These are phyloP conservation scores for Chalciporus sphaerocephalus DNA, from an alignment of 768 basidiomycete species.

Conservation along the genomic window DNA sequence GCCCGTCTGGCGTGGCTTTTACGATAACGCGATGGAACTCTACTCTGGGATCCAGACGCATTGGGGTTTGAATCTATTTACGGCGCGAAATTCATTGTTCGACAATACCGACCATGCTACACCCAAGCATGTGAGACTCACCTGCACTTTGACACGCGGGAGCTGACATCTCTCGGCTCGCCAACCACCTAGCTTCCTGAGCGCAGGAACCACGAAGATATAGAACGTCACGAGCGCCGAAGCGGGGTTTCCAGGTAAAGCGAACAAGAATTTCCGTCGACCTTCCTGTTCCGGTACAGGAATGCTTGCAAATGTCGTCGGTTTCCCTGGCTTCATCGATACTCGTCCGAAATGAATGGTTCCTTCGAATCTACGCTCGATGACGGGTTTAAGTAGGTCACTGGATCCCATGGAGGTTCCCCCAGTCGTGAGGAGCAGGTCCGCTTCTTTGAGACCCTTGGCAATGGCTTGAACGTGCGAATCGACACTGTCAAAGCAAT, in stretches of 20 bases:
- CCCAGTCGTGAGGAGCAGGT: constrained; percentile 80
- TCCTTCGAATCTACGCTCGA: constrained; percentile 73
- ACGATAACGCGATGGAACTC: constrained; percentile 83
- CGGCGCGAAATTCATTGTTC: not conserved
- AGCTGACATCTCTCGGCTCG: constrained; percentile 46
- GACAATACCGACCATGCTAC: not conserved
- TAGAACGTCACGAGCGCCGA: constrained; percentile 84
- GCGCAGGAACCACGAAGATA: constrained; percentile 77
- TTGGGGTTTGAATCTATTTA: constrained; percentile 50
- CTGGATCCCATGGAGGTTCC: constrained; percentile 90
- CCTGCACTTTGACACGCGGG: constrained; percentile 62
- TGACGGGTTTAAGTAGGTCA: constrained; percentile 83
- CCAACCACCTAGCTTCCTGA: constrained; percentile 71
- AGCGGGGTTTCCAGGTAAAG: constrained; percentile 86
- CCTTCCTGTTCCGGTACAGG: constrained; percentile 36
- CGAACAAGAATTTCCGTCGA: constrained; percentile 65
- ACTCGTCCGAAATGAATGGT: constrained; percentile 85
- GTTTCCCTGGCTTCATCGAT: constrained; percentile 79
- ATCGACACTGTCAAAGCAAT: constrained; percentile 38
- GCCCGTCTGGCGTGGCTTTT: constrained; percentile 36
- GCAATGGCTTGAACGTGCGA: constrained; percentile 56
- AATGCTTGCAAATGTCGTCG: constrained; percentile 84
- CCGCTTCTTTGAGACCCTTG: constrained; percentile 56
- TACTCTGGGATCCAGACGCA: constrained; percentile 67
- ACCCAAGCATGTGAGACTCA: constrained; percentile 28